These are phyloP conservation scores for Penicillium ucsense DNA, from an alignment of 495 filamentous ascomycete species.

Conservation along the genomic window DNA sequence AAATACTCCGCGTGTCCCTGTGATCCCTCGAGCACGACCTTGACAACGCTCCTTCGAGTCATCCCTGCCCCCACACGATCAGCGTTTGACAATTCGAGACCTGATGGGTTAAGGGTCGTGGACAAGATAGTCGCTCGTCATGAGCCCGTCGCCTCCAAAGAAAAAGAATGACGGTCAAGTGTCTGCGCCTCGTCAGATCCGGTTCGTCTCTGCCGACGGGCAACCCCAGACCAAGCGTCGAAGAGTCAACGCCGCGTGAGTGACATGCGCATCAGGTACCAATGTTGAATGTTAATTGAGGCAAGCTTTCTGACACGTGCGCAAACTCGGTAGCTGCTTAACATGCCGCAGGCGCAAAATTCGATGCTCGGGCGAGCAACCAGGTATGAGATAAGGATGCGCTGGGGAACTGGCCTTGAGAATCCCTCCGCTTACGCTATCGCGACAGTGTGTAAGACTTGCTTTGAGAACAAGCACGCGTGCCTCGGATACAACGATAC, in stretches of 20 bases:
- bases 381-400: slow-evolving; percentile 27
- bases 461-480: slow-evolving; percentile 61
- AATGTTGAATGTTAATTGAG: too few relatives aligned
- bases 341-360: slow-evolving; percentile 80
- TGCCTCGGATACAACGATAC: slow-evolving; percentile 65
- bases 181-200: slow-evolving; percentile 44
- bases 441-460: slow-evolving; percentile 55
- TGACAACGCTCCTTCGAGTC: background rate
- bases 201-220: slow-evolving; percentile 74
- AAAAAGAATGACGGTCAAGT: slow-evolving; percentile 31
- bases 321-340: slow-evolving; percentile 44
- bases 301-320: too few relatives aligned
- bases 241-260: slow-evolving; percentile 74
- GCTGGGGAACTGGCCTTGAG: background rate
- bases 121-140: slow-evolving; percentile 34
- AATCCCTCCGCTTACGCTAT: slow-evolving; percentile 2
- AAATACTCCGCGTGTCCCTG: too few relatives aligned
- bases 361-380: slow-evolving; percentile 69
- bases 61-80: background rate
- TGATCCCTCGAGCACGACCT: too few relatives aligned
- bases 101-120: slow-evolving; percentile 34
- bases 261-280: slow-evolving; percentile 7
- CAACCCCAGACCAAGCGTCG: slow-evolving; percentile 72
- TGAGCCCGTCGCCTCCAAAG: slow-evolving; percentile 37
- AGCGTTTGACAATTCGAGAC: slow-evolving; percentile 6